These are phyloP conservation scores for Rhizoclosmatium sp. DNA, from an alignment of 192 early-diverging fungal genomes.

Conservation along the genomic window DNA sequence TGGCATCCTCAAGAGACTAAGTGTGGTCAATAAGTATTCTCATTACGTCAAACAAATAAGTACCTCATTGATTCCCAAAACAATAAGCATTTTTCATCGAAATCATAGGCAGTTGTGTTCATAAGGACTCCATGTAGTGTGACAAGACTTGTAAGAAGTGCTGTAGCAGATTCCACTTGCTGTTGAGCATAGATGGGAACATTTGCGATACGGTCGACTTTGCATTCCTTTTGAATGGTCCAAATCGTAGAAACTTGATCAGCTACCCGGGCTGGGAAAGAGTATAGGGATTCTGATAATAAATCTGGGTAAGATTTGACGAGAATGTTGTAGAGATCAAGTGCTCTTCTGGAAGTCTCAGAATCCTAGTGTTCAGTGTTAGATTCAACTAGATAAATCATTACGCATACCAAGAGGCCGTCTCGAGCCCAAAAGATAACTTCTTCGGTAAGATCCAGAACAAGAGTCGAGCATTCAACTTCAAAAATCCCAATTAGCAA, in stretches of 20 bases:
- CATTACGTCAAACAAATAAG: not conserved
- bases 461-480: constrained; percentile 37
- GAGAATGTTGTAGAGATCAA: constrained; percentile 44
- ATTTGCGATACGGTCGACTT: not conserved
- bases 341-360: constrained; percentile 34
- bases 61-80: constrained; percentile 54
- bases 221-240: constrained; percentile 8
- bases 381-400: not conserved
- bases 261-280: constrained; percentile 39
- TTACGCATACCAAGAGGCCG: constrained; percentile 37
- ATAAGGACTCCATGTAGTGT: constrained; percentile 45
- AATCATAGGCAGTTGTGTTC: constrained; percentile 11
- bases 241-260: constrained; percentile 47
- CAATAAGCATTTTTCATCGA: constrained; percentile 37
- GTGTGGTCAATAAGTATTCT: not conserved
- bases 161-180: not conserved
- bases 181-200: not conserved
- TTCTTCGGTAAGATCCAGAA: constrained; percentile 43
- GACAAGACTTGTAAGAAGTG: constrained; percentile 36
- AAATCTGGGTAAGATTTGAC: constrained; percentile 37
- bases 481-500: constrained; percentile 49
- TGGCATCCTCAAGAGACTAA: constrained; percentile 49
- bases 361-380: constrained; percentile 32
- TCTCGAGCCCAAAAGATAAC: constrained; percentile 49
- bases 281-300: constrained; percentile 22